Evolutionary conservation across 257 asterid species (phyloP).

Genomic region (Coffea eugenioides): DNA sequence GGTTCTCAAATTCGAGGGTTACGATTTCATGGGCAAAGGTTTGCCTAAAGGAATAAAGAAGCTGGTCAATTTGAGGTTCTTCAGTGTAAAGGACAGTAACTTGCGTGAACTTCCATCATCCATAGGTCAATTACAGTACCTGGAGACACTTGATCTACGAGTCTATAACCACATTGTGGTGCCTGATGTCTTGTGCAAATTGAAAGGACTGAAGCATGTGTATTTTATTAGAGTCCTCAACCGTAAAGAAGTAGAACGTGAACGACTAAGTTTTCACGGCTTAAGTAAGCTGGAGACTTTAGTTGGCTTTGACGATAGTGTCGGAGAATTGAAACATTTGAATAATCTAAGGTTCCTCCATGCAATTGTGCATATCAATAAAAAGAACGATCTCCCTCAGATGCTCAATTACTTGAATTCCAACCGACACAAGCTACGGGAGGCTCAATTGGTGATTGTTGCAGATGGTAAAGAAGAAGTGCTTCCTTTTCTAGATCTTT

Average conservation of each 20-base stretch:
- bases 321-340: neutral
- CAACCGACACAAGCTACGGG: too few relatives aligned
- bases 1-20: neutral
- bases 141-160: neutral
- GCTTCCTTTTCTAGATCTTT: neutral
- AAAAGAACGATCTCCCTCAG: neutral
- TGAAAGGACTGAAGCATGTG: neutral
- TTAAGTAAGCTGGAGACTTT: neutral
- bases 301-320: neutral
- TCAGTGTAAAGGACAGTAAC: neutral
- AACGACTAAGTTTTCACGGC: neutral
- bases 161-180: accelerated
- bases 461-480: too few relatives aligned
- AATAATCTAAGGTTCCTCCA: neutral
- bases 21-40: too few relatives aligned
- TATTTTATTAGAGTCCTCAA: too few relatives aligned
- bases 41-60: neutral
- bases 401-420: too few relatives aligned
- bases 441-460: too few relatives aligned
- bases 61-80: neutral
- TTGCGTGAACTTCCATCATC: neutral
- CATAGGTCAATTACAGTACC: too few relatives aligned
- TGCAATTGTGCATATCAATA: neutral
- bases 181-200: neutral
- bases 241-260: too few relatives aligned